Base-by-base conservation (phyloP, 768 basidiomycete species). In the Pholiota molesta region DNA sequence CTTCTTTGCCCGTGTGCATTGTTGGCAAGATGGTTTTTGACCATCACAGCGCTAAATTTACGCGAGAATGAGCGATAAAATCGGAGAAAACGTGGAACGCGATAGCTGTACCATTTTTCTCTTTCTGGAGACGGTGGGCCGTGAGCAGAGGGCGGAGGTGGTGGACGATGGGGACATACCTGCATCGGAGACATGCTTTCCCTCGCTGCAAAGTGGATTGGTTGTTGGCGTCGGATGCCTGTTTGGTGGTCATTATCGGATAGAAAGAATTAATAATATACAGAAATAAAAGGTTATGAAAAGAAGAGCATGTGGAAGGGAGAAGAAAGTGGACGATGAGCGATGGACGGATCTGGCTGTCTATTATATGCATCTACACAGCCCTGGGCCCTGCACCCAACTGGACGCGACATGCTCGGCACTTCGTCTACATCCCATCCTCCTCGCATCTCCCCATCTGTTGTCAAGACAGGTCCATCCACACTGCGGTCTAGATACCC, bases 1-100 rank as follows among this genome's bases (percentile, higher is more conserved):
- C 71, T 91, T 92, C 81, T 92, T 92, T 45, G 90, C 90, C 56
- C 88, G 86, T 29, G 79, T 77, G 69, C 91, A 93, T 70, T 93
- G 91, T 64, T 89, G 88, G 64, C 91, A 93, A 13, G 89, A 82
- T 29, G 91, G 91, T 72, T 90, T 92, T 51, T 69, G 69, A 63
- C 90, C 91, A 69, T 92, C 91, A 71, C 91, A 93, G 74, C 89
- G 82, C 91, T 93, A 57, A 47, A 42, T 60, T 68, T 61, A 71
- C 67, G 62, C 57, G 55, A 63, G 6, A 49, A 47, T 44, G 52
- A 42, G 52, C 33, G 52, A 61, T 33, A 42, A 49, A 45, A 55
- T 57, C 40, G 0, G 19, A 40, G 40, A 63, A 49, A 56, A n/a
- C n/a, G 39, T 29, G 55, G 13, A 52, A 52, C 11, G 56, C 55